phyloP scores from a whole-genome alignment of 2,329 filamentous ascomycete species.

The Pseudocercospora pini-densiflorae region DNA sequence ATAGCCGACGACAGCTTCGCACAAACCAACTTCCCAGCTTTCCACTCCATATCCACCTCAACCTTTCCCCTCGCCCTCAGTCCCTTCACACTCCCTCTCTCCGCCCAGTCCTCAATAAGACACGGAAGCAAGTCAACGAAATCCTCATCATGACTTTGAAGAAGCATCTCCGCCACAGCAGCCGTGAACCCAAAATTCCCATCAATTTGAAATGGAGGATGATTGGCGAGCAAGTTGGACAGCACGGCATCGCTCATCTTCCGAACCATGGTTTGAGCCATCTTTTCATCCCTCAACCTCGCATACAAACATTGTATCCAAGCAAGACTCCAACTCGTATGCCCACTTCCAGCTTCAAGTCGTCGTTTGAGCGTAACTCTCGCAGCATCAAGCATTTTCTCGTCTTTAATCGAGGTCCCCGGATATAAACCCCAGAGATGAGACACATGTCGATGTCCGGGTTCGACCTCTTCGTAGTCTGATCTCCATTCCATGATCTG shows the following conservation, averaged over 20 bases:
- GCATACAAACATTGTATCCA: neutral
- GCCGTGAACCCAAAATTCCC: constrained; percentile 7
- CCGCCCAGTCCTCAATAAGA: neutral
- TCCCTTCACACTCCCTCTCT: neutral
- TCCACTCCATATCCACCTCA: neutral
- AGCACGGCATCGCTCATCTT: neutral
- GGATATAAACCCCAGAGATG: constrained; percentile 8
- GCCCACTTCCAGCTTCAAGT: neutral
- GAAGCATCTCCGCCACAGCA: constrained; percentile 8
- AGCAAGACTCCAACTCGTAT: neutral
- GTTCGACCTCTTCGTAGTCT: neutral
- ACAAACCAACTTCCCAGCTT: neutral
- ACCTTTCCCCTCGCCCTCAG: neutral
- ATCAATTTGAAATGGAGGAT: constrained; percentile 9
- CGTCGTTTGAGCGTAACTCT: neutral
- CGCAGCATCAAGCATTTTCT: neutral
- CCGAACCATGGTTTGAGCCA: neutral
- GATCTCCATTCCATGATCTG: constrained; percentile 3
- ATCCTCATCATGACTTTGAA: constrained; percentile 2
- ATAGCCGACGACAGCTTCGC: neutral
- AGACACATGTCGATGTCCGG: neutral
- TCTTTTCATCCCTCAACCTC: neutral
- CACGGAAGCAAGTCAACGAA: neutral
- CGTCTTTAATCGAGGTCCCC: neutral
- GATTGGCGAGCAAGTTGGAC: neutral